Percentiles rank a stretch among this genome's conserved stretches.
phyloP scores from a whole-genome alignment of 2,329 filamentous ascomycete genomes.

The Diplodia corticola region DNA sequence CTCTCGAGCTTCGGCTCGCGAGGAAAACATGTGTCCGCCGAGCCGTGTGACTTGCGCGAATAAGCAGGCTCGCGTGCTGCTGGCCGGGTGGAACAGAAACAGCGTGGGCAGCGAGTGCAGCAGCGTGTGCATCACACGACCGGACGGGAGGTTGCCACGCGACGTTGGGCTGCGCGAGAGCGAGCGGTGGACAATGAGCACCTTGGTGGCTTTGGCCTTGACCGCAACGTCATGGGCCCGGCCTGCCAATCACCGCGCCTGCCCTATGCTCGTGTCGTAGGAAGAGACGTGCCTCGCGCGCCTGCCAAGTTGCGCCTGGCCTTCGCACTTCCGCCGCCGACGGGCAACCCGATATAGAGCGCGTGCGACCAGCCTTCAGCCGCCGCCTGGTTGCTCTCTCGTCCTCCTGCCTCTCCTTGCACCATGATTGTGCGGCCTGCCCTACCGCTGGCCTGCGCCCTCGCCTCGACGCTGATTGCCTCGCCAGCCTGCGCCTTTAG shows the following conservation, averaged over 20 bases:
- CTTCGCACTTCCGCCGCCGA: constrained; percentile 6
- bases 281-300: constrained; percentile 13
- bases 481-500: neutral
- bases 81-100: too few species aligned
- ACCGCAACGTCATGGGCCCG: constrained; percentile 5
- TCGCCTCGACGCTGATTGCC: constrained; percentile 32
- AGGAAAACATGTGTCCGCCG: too few species aligned
- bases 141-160: neutral
- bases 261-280: constrained; percentile 17
- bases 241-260: neutral
- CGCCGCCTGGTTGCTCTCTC: neutral
- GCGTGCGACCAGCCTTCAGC: neutral
- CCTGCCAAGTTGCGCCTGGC: constrained; percentile 10
- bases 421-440: constrained; percentile 31
- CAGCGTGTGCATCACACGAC: neutral
- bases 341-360: constrained; percentile 4
- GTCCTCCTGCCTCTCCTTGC: constrained; percentile 11
- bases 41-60: neutral
- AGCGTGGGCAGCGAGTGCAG: too few species aligned
- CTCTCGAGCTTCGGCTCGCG: too few species aligned
- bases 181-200: constrained; percentile 12
- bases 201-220: constrained; percentile 12
- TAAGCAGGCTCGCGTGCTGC: neutral
- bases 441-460: constrained; percentile 30
- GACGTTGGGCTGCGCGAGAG: neutral